Conservation (phyloP, 192 early-diverging fungal genomes). For the Allomyces javanicus region DNA sequence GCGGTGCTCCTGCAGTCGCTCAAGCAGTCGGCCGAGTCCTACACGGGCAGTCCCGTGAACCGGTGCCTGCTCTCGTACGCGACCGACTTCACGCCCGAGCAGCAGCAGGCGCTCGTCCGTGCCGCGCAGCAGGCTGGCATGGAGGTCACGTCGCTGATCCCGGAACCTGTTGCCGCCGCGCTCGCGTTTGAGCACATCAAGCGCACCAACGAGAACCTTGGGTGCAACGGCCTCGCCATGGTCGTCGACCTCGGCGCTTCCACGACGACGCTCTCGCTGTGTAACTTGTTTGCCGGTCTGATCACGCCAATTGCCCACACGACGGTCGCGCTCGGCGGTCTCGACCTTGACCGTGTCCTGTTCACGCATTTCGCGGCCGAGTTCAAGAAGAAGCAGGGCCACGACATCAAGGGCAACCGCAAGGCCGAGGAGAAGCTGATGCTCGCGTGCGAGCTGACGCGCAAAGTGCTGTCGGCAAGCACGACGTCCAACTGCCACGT, state of each 20-base stretch:
- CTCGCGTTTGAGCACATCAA: conserved; percentile 58
- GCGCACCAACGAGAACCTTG: conserved; percentile 22
- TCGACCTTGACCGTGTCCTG: conserved; percentile 66
- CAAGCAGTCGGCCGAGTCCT: conserved; percentile 73
- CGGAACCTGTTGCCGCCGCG: conserved; percentile 78
- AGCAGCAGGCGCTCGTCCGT: conserved; percentile 40
- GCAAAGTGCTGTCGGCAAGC: conserved; percentile 63
- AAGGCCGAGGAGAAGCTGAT: conserved; percentile 64
- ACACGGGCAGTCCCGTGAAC: conserved; percentile 53
- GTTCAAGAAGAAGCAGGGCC: conserved; percentile 62
- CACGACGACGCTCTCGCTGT: conserved; percentile 59
- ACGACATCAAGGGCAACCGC: conserved; percentile 56
- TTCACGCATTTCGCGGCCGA: conserved; percentile 60
- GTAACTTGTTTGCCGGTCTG: conserved; percentile 61
- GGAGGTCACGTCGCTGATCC: conserved; percentile 53
- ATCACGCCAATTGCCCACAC: conserved; percentile 58
- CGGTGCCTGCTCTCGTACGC: conserved; percentile 75
- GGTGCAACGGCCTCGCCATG: conserved; percentile 53
- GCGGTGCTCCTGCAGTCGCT: conserved; percentile 62
- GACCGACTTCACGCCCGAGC: conserved; percentile 55
- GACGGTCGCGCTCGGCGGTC: conserved; percentile 59
- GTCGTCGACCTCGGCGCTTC: conserved; percentile 79
- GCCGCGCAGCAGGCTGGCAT: conserved; percentile 62
- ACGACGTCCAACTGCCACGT: conserved; percentile 75
- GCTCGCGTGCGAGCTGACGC: conserved; percentile 73